Base-by-base conservation (phyloP, 768 basidiomycete species). In the Tylopilus cervinicoccineus region DNA sequence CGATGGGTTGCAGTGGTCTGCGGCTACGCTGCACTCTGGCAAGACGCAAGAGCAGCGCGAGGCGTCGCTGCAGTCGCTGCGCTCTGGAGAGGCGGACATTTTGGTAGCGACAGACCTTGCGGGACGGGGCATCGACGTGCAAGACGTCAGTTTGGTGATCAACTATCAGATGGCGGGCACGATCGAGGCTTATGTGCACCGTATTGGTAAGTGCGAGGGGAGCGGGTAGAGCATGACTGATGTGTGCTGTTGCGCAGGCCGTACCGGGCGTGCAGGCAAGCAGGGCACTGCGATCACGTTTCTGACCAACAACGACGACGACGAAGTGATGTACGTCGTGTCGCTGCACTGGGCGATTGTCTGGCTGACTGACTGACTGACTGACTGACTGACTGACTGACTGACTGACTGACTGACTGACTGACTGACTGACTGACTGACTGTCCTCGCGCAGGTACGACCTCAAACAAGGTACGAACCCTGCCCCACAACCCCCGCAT, bases 41-140 rank as follows among this genome's bases (percentile, higher is more conserved):
- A 99, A 99, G 73, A 93, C 87, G 51, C 96, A 99, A 68, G 92
- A 94, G 63, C 93, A 97, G 67, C 85, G 96, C 66, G 96, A 99
- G 68, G 89, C 89, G 2, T 84, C 95, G 5, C 70, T 99, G 57
- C 86, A 93, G 57, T 75, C 88, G 2, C 70, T 99, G 50, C 84
- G 96, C 10, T 84, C 77, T 23, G 95, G 94, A 43, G 84, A 93
- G 44, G 76, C 86, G 17, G 85, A 93, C 63, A 78, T 98, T 19
- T 77, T 99, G 8, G 95, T 99, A 27, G 96, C 96, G 1, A 99
- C 96, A 5, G 96, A 99, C 68, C 76, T 99, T 37, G 96, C 96
- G 34, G 96, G 96, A 38, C 89, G 96, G 61, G 96, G 96, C 78
- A 98, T 98, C 67, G 96, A 99, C 69, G 95, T 99, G 12, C 90